Base-by-base conservation (phyloP, 2,329 filamentous ascomycete genomes). In the Raffaelea arxii region DNA sequence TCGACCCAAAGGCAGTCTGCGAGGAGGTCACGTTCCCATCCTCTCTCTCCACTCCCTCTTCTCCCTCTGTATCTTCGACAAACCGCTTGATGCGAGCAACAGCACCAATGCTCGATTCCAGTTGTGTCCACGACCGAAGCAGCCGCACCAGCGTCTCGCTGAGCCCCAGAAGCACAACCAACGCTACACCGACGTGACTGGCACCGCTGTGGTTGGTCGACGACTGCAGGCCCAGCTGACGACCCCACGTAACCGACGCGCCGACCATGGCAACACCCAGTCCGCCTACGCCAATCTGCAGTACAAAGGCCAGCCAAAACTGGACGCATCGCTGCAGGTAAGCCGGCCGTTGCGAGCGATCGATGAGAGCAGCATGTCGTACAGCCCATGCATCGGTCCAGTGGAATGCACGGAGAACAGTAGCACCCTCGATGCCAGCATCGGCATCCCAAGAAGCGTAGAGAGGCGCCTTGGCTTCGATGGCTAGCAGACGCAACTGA, bases 291-390 rank as follows among this genome's bases (percentile, higher is more conserved):
- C 30, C 18, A 14, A 44, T 16, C 16, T 37, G 24, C 19, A 44
- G 12, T 2, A 44, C 32, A 25, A 44, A 44, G 14, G 21, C 43
- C 43, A 44, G 43, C 43, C 43, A 44, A n/a, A 25, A 22, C 43
- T 38, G 32, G 32, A 44, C 38, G 43, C 43, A 44, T 12, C 21
- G 27, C 32, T 44, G 43, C 2, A 44, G 7, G 16, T 44, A 44
- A 18, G 32, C 43, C 6, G 43, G 43, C 10, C 19, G 30, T 32
- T 44, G 42, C 6, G 42, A 36, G 6, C 22, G 30, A 16, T 44
- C 42, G 3, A 24, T 18, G 21, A 44, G 32, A 6, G 30, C 42
- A 14, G 42, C 42, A 10, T 19, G 30, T 14, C 42, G 30, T 2
- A 21, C 30, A 14, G 19, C 30, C 11, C 25, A 44, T 6, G 18